Conservation (phyloP, 768 basidiomycete genomes). For the Galerina sulciceps region DNA sequence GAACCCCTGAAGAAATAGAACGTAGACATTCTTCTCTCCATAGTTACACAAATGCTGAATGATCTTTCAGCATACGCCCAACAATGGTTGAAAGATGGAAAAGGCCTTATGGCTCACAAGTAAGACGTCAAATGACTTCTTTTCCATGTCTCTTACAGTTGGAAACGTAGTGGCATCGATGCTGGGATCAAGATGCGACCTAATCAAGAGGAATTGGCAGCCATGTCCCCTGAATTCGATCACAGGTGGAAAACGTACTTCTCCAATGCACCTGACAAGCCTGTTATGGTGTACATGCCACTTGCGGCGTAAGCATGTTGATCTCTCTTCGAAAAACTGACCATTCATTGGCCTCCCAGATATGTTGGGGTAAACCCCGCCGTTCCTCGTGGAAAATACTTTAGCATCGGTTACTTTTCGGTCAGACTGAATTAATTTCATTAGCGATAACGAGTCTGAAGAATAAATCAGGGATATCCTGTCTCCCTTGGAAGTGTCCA, state of each 20-base stretch:
- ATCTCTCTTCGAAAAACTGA: background rate
- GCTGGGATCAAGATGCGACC: conserved; percentile 63
- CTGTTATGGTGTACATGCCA: conserved; percentile 47
- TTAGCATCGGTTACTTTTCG: conserved; percentile 20
- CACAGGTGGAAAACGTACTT: conserved; percentile 56
- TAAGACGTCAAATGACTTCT: conserved; percentile 22
- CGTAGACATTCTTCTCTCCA: conserved; percentile 32
- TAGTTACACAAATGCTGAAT: background rate
- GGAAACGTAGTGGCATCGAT: conserved; percentile 48
- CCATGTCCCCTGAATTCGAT: conserved; percentile 53
- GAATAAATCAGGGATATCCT: conserved; percentile 43
- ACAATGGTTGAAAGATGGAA: conserved; percentile 42
- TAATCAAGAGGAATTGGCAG: conserved; percentile 47
- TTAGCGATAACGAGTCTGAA: background rate
- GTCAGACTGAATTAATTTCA: background rate
- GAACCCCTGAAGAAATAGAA: conserved; percentile 39
- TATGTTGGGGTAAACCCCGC: conserved; percentile 19
- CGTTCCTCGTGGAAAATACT: conserved; percentile 25
- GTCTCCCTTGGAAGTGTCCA: conserved; percentile 51
- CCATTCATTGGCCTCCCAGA: conserved; percentile 7
- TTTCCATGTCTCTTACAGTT: background rate
- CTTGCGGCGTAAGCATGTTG: conserved; percentile 40
- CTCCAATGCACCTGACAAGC: conserved; percentile 56
- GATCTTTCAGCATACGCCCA: conserved; percentile 22
- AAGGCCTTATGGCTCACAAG: conserved; percentile 61